Evolutionary conservation across 2,329 filamentous ascomycete genomes (phyloP), one percentile per base, ranked within the genome.

Genomic region (Penicillium psychrosexuale): DNA sequence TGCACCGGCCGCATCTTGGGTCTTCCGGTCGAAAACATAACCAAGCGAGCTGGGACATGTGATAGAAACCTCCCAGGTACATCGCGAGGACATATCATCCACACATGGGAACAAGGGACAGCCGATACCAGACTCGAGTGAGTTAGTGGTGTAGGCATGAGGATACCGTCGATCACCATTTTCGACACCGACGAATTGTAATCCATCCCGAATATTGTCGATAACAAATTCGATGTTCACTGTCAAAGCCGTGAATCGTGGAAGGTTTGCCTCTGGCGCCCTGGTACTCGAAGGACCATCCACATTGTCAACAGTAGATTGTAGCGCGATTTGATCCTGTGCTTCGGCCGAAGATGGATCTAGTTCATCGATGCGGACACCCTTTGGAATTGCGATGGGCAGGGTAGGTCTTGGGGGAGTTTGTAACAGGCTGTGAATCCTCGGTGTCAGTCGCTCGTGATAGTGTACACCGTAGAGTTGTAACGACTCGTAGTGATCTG

Each of bases 91-190:
- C 24, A 88, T 84, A 68, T 96, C 89, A 69, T 99, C 94, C 49
- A 97, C 82, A 70, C 94, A 97, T 0, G 94, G 94, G 66, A 99
- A 99, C 27, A 97, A 84, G 63, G 88, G 92, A 44, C 87, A 93
- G 1, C 91, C 87, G 17, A 85, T 87, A 30, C 92, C 91, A 0
- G 91, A 85, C 58, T 89, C 87, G 39, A 88, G 78, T 2, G 87
- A 89, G 67, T 93, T 91, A 38, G 87, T 87, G 0, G 93, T 96
- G 72, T 96, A 99, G 46, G 90, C 86, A 75, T 99, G 93, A 0
- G 94, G 91, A 71, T 92, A 99, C 58, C 92, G 84, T 53, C 80
- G 80, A 69, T 97, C 93, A 47, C 86, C 84, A 53, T 87, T 85
- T 42, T 91, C 86, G 36, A 94, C 83, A 4, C 94, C 92, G 15